phyloP scores from a whole-genome alignment of 2,329 filamentous ascomycete genomes.

The Neocucurbitaria cava region DNA sequence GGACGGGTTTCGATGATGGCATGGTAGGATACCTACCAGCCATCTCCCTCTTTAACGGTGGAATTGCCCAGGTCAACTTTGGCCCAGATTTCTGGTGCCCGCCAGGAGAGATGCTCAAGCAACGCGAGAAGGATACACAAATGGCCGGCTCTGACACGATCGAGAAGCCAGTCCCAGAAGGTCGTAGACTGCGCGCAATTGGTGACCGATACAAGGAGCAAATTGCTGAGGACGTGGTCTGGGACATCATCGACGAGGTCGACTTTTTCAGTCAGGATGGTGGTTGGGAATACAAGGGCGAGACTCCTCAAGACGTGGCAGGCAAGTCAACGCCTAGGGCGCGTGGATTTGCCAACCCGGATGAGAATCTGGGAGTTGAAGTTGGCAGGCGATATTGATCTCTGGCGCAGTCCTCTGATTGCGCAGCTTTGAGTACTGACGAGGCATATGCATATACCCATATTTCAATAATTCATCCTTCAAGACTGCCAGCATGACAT shows the following conservation, averaged over 20 bases:
- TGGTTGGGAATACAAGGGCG: constrained; percentile 52
- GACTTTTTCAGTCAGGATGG: constrained; percentile 83
- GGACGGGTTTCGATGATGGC: constrained; percentile 90
- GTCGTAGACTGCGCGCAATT: constrained; percentile 63
- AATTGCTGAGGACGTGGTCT: constrained; percentile 91
- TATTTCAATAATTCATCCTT: not conserved
- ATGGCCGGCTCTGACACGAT: constrained; percentile 31
- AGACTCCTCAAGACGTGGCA: constrained; percentile 37
- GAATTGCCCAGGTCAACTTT: constrained; percentile 91
- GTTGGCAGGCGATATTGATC: constrained; percentile 43
- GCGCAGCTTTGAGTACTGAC: constrained; percentile 1
- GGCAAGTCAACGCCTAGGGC: constrained; percentile 47
- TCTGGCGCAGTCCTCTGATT: not conserved
- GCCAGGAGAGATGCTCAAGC: constrained; percentile 65
- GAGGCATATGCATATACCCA: constrained; percentile 18
- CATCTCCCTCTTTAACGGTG: constrained; percentile 89
- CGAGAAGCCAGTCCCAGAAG: constrained; percentile 29
- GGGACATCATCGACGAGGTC: constrained; percentile 92
- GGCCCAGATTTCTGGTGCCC: constrained; percentile 92
- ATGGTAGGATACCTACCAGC: constrained; percentile 96
- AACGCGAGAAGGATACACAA: constrained; percentile 43
- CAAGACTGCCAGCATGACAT: not conserved
- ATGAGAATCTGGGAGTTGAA: constrained; percentile 47
- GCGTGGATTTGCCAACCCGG: constrained; percentile 46
- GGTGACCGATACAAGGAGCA: constrained; percentile 88